Evolutionary conservation across 2,329 filamentous ascomycete genomes (phyloP).

Genomic region (Stenocarpella maydis): DNA sequence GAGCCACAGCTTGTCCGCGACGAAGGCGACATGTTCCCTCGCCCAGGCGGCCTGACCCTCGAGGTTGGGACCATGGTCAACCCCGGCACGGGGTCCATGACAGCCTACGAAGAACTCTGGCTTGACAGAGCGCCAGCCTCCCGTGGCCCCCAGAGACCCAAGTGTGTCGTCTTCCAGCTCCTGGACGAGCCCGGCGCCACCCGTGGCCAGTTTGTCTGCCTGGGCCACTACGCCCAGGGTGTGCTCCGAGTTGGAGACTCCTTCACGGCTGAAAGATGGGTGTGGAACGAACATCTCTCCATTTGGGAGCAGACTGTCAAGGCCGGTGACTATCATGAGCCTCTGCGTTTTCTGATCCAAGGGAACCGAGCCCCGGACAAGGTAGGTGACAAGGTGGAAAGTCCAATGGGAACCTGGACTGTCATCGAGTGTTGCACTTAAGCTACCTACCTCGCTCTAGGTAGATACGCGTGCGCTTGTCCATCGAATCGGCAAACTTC

Average conservation of each 20-base stretch:
- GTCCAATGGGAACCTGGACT: constrained; percentile 25
- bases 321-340: neutral
- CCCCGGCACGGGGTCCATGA: constrained; percentile 57
- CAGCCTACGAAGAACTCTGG: constrained; percentile 75
- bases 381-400: constrained; percentile 2
- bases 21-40: constrained; percentile 63
- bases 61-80: constrained; percentile 70
- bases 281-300: constrained; percentile 44
- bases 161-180: constrained; percentile 52
- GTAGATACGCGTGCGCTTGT: too few relatives aligned
- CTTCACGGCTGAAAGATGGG: constrained; percentile 64
- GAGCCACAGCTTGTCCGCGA: constrained; percentile 54
- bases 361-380: neutral
- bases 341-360: constrained; percentile 9
- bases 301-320: constrained; percentile 23
- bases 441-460: neutral
- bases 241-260: constrained; percentile 55
- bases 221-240: constrained; percentile 66
- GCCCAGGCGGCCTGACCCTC: constrained; percentile 51
- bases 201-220: constrained; percentile 60
- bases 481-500: neutral
- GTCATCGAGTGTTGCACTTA: constrained; percentile 23
- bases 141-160: constrained; percentile 29
- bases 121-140: constrained; percentile 49
- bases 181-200: constrained; percentile 44